Evolutionary conservation across 1,284 basidiomycete genomes (phyloP).

Genomic region (Ganoderma sinense): DNA sequence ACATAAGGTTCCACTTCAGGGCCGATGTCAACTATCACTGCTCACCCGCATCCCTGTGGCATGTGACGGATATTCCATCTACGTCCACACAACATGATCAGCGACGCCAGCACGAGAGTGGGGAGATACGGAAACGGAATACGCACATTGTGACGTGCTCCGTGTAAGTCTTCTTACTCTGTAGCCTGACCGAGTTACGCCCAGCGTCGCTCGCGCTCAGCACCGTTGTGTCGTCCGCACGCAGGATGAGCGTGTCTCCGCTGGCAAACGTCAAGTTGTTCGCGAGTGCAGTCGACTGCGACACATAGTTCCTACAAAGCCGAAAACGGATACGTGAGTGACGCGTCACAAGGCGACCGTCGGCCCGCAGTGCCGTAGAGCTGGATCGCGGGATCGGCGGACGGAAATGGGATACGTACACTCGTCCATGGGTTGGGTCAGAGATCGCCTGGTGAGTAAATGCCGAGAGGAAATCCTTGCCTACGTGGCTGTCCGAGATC

Average conservation of each 20-base stretch:
- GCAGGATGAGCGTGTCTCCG: slow-evolving; percentile 45
- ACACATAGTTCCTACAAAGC: slow-evolving; percentile 42
- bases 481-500: slow-evolving; percentile 52
- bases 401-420: slow-evolving; percentile 48
- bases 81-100: slow-evolving; percentile 6
- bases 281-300: slow-evolving; percentile 38
- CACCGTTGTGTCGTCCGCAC: slow-evolving; percentile 57
- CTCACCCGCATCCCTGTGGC: slow-evolving; percentile 71
- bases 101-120: background rate
- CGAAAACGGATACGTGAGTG: background rate
- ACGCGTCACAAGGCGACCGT: background rate
- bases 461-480: slow-evolving; percentile 52
- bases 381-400: background rate
- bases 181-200: slow-evolving; percentile 65
- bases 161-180: slow-evolving; percentile 57
- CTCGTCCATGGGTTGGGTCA: slow-evolving; percentile 66
- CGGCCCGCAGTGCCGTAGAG: background rate
- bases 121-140: background rate
- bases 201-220: slow-evolving; percentile 57
- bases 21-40: slow-evolving; percentile 32
- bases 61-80: slow-evolving; percentile 64
- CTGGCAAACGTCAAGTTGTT: slow-evolving; percentile 40
- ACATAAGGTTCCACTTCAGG: background rate
- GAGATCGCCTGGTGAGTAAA: slow-evolving; percentile 57
- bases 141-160: slow-evolving; percentile 65